Conservation (phyloP, 225 moss, liverwort and hornwort genomes). For the Sphagnum contortum region DNA sequence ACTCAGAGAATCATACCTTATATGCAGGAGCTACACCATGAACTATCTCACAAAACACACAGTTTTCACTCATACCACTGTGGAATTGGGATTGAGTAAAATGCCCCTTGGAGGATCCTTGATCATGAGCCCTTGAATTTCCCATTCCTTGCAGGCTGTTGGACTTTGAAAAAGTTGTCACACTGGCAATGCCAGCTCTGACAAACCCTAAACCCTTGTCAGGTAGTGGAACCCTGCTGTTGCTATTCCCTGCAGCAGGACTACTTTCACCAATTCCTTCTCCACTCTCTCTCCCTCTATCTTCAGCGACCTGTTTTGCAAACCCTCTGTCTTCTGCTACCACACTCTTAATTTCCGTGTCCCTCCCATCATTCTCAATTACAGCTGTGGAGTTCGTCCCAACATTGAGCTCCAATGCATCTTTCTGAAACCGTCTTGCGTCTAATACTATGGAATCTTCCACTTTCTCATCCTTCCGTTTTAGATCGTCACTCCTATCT, state of each 20-base stretch:
- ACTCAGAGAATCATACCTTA: constrained; percentile 2
- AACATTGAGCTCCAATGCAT: neutral
- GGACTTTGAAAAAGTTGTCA: constrained; percentile 15
- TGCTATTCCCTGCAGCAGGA: constrained; percentile 3
- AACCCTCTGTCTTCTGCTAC: neutral
- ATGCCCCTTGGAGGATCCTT: constrained; percentile 1
- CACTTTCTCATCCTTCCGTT: too few relatives aligned
- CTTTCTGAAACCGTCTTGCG: neutral
- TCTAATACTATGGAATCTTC: neutral
- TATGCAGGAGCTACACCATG: constrained; percentile 32
- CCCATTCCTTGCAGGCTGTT: neutral
- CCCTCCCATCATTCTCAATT: neutral
- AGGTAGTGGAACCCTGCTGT: neutral
- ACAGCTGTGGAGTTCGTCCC: neutral
- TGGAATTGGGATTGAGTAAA: neutral
- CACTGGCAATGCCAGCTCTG: constrained; percentile 26
- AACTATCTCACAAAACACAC: constrained; percentile 49
- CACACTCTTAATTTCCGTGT: neutral
- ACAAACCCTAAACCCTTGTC: constrained; percentile 2
- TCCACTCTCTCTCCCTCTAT: neutral
- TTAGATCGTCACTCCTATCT: too few relatives aligned
- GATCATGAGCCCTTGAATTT: neutral
- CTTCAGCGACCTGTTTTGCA: neutral
- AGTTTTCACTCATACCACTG: constrained; percentile 13
- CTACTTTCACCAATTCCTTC: neutral